These are phyloP conservation scores for Fusarium sarcochroum DNA, from an alignment of 2,329 filamentous ascomycete genomes.

Conservation along the genomic window DNA sequence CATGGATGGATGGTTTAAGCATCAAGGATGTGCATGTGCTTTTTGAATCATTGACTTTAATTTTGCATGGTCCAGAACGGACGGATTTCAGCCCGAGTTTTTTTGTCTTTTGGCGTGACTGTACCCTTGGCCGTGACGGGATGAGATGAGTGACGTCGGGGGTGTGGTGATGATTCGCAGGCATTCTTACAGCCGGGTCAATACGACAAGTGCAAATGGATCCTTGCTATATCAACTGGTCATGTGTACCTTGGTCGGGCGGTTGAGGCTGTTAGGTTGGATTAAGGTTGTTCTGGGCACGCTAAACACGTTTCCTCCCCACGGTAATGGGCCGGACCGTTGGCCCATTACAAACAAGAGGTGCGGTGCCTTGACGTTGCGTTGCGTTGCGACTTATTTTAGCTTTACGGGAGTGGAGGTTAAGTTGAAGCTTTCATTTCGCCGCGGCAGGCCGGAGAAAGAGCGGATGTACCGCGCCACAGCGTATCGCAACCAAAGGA, in stretches of 20 bases:
- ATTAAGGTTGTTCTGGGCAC: conserved; percentile 38
- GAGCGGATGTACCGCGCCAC: conserved; percentile 5
- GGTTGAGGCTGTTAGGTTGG: conserved; percentile 23
- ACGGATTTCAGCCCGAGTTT: neutral
- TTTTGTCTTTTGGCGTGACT: conserved; percentile 5
- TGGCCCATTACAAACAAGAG: conserved; percentile 4
- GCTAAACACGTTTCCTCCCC: conserved; percentile 27
- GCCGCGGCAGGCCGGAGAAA: conserved; percentile 4
- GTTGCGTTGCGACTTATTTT: neutral
- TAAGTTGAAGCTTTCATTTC: neutral
- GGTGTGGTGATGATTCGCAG: conserved; percentile 13
- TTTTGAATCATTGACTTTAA: neutral
- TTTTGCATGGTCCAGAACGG: conserved; percentile 6
- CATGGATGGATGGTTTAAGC: neutral
- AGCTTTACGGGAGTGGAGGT: conserved; percentile 9
- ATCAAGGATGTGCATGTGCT: neutral
- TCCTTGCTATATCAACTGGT: neutral
- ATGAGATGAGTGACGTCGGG: conserved; percentile 2
- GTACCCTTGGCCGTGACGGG: neutral
- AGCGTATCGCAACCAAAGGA: neutral
- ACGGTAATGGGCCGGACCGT: conserved; percentile 34
- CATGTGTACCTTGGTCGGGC: neutral
- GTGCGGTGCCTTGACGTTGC: conserved; percentile 6
- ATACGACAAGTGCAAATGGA: conserved; percentile 1
- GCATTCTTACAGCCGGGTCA: conserved; percentile 3